Percentiles rank a stretch among this genome's conserved stretches.
phyloP scores from a whole-genome alignment of 306 rosid genomes.

The Trichosanthes truncata region DNA sequence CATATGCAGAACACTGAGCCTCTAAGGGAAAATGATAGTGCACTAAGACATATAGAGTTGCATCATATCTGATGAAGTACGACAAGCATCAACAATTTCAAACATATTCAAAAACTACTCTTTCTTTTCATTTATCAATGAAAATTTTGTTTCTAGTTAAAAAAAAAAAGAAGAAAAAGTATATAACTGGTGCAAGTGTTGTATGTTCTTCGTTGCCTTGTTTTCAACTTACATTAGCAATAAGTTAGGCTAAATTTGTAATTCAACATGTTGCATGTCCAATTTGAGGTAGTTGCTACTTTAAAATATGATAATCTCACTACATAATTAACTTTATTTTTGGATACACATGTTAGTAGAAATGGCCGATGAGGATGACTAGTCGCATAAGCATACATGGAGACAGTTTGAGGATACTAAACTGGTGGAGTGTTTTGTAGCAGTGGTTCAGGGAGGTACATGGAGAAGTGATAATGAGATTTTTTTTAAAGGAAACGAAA shows the following conservation, averaged over 20 bases:
- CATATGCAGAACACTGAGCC: slow-evolving; percentile 94
- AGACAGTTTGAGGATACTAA: background rate
- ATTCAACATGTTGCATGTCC: background rate
- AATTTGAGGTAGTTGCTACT: background rate
- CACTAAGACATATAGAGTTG: background rate
- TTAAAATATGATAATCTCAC: background rate
- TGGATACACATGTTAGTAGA: background rate
- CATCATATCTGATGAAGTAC: background rate
- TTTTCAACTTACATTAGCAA: background rate
- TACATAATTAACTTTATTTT: background rate
- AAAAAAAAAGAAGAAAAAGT: background rate
- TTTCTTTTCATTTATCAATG: background rate
- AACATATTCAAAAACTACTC: background rate
- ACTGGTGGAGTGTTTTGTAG: background rate
- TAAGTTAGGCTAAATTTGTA: background rate
- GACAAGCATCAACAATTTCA: background rate
- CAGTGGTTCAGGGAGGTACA: too few species aligned
- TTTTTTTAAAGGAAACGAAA: too few species aligned
- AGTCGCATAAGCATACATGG: too few species aligned
- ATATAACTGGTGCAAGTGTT: background rate
- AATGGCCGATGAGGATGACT: background rate
- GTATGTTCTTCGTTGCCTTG: background rate
- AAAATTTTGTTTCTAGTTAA: background rate
- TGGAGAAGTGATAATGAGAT: background rate
- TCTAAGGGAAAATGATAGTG: slow-evolving; percentile 7